phyloP scores from a whole-genome alignment of 1,284 basidiomycete species.

The Ustilago loliicola region DNA sequence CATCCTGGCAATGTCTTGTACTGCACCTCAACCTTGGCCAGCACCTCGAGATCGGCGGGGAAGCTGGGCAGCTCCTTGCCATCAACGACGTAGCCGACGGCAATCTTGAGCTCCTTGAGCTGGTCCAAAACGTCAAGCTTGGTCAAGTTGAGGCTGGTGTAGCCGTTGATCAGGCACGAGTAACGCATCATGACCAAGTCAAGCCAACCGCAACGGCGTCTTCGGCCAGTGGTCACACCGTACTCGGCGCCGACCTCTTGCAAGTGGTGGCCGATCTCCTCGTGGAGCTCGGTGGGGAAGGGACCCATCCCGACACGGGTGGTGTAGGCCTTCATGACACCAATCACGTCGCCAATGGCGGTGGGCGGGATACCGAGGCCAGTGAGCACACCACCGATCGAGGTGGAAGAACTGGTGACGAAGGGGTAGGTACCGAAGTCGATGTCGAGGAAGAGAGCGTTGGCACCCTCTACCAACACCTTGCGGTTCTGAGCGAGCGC shows the following conservation, averaged over 20 bases:
- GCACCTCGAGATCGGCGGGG: slow-evolving; percentile 90
- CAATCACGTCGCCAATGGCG: slow-evolving; percentile 85
- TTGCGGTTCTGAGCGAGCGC: slow-evolving; percentile 81
- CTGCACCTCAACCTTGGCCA: slow-evolving; percentile 85
- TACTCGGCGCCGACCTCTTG: slow-evolving; percentile 95
- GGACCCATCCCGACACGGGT: slow-evolving; percentile 97
- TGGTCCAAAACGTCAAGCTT: slow-evolving; percentile 94
- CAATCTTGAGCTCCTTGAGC: slow-evolving; percentile 89
- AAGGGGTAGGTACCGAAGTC: slow-evolving; percentile 98
- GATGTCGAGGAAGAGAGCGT: slow-evolving; percentile 97
- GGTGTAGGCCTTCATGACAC: slow-evolving; percentile 97
- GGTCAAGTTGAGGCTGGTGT: slow-evolving; percentile 92
- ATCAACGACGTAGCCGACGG: slow-evolving; percentile 82
- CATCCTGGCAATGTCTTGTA: slow-evolving; percentile 95
- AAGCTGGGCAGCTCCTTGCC: slow-evolving; percentile 86
- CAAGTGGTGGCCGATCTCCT: slow-evolving; percentile 85
- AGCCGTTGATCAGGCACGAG: slow-evolving; percentile 94
- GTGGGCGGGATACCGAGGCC: slow-evolving; percentile 94
- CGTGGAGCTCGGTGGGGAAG: slow-evolving; percentile 95
- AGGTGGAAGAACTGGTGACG: slow-evolving; percentile 93
- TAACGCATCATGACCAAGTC: slow-evolving; percentile 95
- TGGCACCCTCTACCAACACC: slow-evolving; percentile 94
- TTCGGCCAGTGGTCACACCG: slow-evolving; percentile 90
- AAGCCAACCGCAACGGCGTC: slow-evolving; percentile 95
- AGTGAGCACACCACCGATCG: slow-evolving; percentile 94